phyloP scores from a whole-genome alignment of 257 asterid genomes.

The Coffea eugenioides region DNA sequence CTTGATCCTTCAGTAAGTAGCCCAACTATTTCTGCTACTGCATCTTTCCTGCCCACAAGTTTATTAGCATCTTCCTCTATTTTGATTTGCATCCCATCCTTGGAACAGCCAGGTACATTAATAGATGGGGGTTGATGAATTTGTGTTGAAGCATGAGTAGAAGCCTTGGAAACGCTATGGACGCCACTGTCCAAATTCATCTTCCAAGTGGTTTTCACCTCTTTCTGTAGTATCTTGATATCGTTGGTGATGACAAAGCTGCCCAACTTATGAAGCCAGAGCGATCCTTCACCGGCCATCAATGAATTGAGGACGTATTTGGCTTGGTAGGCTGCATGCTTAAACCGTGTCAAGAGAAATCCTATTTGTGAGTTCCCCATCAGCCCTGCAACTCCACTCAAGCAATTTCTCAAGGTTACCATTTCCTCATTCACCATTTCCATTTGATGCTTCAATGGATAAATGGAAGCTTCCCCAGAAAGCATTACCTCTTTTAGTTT shows the following conservation, averaged over 20 bases:
- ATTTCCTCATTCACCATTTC: constrained; percentile 7
- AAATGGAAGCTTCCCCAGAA: background rate
- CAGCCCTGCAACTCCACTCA: background rate
- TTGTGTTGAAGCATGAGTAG: background rate
- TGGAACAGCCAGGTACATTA: background rate
- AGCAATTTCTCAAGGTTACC: background rate
- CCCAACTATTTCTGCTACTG: background rate
- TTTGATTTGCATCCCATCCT: background rate
- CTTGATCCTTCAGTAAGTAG: background rate
- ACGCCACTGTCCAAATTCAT: background rate
- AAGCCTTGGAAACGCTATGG: background rate
- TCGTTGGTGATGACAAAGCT: constrained; percentile 2
- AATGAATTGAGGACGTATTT: constrained; percentile 13
- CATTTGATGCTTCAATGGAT: background rate
- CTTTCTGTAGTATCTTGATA: background rate
- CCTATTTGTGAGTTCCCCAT: background rate
- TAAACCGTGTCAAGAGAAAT: background rate
- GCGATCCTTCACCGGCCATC: constrained; percentile 19
- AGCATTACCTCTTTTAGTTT: background rate
- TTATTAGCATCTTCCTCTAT: background rate
- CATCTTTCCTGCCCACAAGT: background rate
- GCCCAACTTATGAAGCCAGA: constrained; percentile 19
- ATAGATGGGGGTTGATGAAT: background rate
- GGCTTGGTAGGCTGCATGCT: background rate
- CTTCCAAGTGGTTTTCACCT: background rate